Evolutionary conservation across 768 basidiomycete genomes (phyloP), one percentile per base, ranked within the genome.

Genomic region (Trametes sanguinea): DNA sequence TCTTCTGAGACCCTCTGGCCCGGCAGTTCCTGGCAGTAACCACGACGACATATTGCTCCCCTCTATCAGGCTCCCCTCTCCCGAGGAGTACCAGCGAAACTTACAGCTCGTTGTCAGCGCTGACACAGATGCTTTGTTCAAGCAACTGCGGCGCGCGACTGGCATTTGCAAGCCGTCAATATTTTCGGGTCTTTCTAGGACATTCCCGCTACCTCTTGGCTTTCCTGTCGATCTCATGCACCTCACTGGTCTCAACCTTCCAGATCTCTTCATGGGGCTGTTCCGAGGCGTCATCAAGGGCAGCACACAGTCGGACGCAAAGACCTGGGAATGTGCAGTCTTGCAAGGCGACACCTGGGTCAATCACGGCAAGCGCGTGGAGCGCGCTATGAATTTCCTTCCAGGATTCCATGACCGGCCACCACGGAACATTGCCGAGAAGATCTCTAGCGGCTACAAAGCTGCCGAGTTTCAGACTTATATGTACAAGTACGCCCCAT

Each of bases 171-270:
- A 76, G 46, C 75, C 76, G 0, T 76, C 65, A 11, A 67, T 80
- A 1, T 71, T 79, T 46, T 54, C 62, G 11, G 77, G 76, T 0
- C 61, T 79, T 1, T 59, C 47, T 27, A 48, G 54, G 2, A 45
- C 29, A 0, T 27, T 16, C 30, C 30, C 27, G 32, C 27, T 53
- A 42, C 40, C 40, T 4, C 66, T 74, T 16, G 64, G 67, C 0
- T 61, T 76, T 48, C 75, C 76, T 1, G 58, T 64, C 1, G 77
- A 81, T 51, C 51, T 76, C 13, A 81, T 81, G 77, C 80, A 82
- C 63, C 67, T 76, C 0, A 58, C 60, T 3, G 17, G 55, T 7
- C 64, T 81, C 11, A 82, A 81, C 64, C n/a, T 80, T 1, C 48
- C 74, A 2, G 79, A 73, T 37, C 70, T 80, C 9, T 43, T 75